A percentile compares a stretch with the other conserved stretches of the same genome.
phyloP scores from a whole-genome alignment of 441 rosid species.

The Croton laevigatus region DNA sequence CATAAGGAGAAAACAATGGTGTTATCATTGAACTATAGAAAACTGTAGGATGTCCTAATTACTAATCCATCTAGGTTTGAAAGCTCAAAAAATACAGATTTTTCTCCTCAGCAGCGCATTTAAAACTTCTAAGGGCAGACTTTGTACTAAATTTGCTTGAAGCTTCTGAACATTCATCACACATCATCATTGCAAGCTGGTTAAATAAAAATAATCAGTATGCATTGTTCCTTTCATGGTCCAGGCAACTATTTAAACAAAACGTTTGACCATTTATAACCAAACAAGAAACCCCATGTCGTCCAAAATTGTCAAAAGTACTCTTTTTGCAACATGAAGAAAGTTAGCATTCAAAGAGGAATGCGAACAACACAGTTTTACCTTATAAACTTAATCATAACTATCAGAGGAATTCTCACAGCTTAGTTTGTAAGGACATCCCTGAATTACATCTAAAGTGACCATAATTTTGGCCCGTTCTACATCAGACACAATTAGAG shows the following conservation, averaged over 20 bases:
- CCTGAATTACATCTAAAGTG: too few species aligned
- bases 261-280: conserved; percentile 1
- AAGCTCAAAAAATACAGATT: conserved; percentile 26
- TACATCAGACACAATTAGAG: too few species aligned
- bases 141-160: conserved; percentile 31
- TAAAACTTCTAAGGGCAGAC: conserved; percentile 35
- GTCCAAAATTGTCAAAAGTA: conserved; percentile 4
- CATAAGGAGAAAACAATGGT: not conserved
- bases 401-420: too few species aligned
- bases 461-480: too few species aligned
- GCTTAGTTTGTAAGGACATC: too few species aligned
- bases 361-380: too few species aligned
- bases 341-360: not conserved
- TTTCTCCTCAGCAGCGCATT: conserved; percentile 32
- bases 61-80: conserved; percentile 22
- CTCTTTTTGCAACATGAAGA: not conserved
- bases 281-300: not conserved
- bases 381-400: too few species aligned
- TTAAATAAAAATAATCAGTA: conserved; percentile 41
- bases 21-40: conserved; percentile 1
- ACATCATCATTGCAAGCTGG: conserved; percentile 69
- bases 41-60: conserved; percentile 7
- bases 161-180: conserved; percentile 46
- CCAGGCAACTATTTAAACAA: conserved; percentile 10
- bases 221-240: conserved; percentile 11